A percentile compares a stretch with the other conserved stretches of the same genome.
Evolutionary conservation across 2,329 filamentous ascomycete species (phyloP).

Genomic region (Fusarium metavorans): DNA sequence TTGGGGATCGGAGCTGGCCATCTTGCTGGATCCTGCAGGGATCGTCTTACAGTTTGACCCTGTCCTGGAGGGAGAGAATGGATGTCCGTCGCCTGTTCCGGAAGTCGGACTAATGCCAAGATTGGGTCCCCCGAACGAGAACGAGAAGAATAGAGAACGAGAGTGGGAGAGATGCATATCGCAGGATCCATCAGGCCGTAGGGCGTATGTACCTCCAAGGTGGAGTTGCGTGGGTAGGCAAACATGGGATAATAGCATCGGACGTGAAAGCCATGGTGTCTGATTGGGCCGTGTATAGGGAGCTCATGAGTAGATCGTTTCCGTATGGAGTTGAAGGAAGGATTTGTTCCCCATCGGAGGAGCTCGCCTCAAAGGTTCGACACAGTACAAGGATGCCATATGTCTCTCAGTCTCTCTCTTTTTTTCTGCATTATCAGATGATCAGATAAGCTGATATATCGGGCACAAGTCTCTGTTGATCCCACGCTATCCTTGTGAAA

Average conservation of each 20-base stretch:
- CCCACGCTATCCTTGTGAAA: background rate
- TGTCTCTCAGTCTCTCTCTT: background rate
- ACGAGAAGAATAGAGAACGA: background rate
- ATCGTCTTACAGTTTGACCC: background rate
- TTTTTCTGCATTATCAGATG: constrained; percentile 31
- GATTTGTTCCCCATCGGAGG: background rate
- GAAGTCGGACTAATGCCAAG: constrained; percentile 35
- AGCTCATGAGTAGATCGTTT: constrained; percentile 12
- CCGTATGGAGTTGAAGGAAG: constrained; percentile 1
- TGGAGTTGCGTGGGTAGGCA: constrained; percentile 19
- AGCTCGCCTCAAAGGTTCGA: background rate
- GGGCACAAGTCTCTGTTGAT: constrained; percentile 1
- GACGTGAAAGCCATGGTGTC: background rate
- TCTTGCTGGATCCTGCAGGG: constrained; percentile 5
- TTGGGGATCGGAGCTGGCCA: background rate
- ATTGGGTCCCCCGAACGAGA: background rate
- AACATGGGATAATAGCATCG: constrained; percentile 12
- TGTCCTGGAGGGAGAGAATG: background rate
- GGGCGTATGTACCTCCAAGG: background rate
- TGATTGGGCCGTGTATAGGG: background rate
- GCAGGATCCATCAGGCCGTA: background rate
- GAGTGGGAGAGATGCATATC: background rate
- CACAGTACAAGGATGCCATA: constrained; percentile 13
- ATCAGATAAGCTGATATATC: constrained; percentile 29
- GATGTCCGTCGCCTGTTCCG: constrained; percentile 8